Base-by-base conservation (phyloP, 2,329 filamentous ascomycete species). In the Fusarium globosum region DNA sequence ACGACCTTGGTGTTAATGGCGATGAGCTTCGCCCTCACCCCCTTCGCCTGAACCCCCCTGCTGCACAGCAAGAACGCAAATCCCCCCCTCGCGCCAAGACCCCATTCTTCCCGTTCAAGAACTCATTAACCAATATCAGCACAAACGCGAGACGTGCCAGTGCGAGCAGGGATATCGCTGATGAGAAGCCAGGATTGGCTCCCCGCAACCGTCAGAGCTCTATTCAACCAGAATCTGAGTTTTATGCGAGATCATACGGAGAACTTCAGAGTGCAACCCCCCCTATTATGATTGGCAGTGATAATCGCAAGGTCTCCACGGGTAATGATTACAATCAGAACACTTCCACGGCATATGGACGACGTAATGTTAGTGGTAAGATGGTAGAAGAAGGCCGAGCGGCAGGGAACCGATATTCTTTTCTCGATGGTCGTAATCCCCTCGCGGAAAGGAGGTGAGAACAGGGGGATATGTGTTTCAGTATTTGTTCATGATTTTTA, bases 341-440 rank as follows among this genome's bases (percentile, higher is more conserved):
- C 68, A 68, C 78, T 39, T 77, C 81, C 15, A 69, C 75, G 33
- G 77, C 78, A 3, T 83, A 83, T 59, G 83, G 82, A 23, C 83
- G 88, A 52, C 83, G 92, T 51, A 90, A 92, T 69, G 92, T 94
- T 6, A 94, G 92, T 78, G 93, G 93, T 2, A 94, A 93, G 84
- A 82, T 91, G 62, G 92, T 88, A 0, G 93, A 95, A 80, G 93
- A 95, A 79, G 93, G 93, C 4, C 83, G 88, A 52, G 89, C 66
- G 56, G 65, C 67, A 61, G 76, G 73, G 43, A 71, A 72, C 55
- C 62, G 79, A 79, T 64, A 73, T 55, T 79, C 77, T 11, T 69
- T 78, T 65, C 69, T 73, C 42, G 67, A 76, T 59, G 66, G 70
- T 60, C 61, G 70, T 30, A 67, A 75, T 33, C 65, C 73, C 33